Evolutionary conservation across 495 filamentous ascomycete species (phyloP), one percentile per base, ranked within the genome.

Genomic region (Podospora pseudoanserina): DNA sequence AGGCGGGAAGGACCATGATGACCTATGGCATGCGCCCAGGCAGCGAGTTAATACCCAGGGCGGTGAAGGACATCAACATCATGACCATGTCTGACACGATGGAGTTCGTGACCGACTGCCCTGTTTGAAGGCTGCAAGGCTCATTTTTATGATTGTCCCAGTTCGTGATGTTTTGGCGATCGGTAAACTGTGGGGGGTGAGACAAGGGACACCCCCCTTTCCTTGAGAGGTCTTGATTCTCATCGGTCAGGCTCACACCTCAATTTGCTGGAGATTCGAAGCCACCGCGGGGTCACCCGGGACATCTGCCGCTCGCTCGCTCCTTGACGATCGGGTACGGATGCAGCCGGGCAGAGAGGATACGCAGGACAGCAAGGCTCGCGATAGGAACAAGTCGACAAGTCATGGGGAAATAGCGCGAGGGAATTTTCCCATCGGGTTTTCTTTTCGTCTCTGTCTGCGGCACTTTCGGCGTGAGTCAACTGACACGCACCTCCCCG

Each of bases 381-480:
- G 39, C 39, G 39, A 49, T 49, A 49, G 39, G 39, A 49, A 49
- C 39, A 49, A 49, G 39, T 7, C 23, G 23, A 32, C 39, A 49
- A 49, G 39, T 49, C 39, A 49, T 49, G 39, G 0, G 39, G 39
- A 11, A 49, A 49, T 13, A 49, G 2, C 7, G 39, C 39, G 39
- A 49, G 39, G 39, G 39, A 49, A 49, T 49, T 49, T 49, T 49
- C 39, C 39, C 9, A 49, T 49, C 39, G 26, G 39, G 39, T 49
- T 49, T 49, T 49, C 39, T 49, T 49, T 49, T 49, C 39, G 39
- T 49, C 39, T 49, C 39, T 30, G 27, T 32, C 26, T 26, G 60
- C 60, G 60, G 60, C 27, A 63, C 44, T 39, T 64, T 53, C 62
- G 62, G 62, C 44, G 62, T 64, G 62, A 64, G 62, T 64, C 62